Evolutionary conservation across 164 flowering plant species (phyloP).

Genomic region (Cinnamomum chago): DNA sequence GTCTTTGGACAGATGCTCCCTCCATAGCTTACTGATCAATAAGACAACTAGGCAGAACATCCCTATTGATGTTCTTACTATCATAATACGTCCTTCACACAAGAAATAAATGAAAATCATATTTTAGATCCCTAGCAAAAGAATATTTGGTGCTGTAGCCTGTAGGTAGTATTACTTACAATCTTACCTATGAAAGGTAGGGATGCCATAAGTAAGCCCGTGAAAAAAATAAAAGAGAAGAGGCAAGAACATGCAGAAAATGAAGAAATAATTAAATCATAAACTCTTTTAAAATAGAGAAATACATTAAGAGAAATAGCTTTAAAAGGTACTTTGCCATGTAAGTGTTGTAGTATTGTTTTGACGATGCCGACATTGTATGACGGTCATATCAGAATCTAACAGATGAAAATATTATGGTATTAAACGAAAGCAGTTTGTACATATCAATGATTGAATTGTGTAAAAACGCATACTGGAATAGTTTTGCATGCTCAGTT

Average conservation of each 20-base stretch:
- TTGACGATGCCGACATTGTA: neutral
- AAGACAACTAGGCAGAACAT: neutral
- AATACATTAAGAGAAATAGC: neutral
- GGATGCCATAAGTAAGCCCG: neutral
- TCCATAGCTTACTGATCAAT: neutral
- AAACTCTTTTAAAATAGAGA: neutral
- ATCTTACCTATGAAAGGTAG: conserved; percentile 2
- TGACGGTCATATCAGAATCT: neutral
- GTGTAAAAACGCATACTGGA: too few species aligned
- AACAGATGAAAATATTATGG: neutral
- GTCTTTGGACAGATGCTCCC: neutral
- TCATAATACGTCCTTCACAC: conserved; percentile 1
- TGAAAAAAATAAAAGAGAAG: neutral
- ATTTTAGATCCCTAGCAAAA: neutral
- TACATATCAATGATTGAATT: too few species aligned
- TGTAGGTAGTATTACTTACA: neutral
- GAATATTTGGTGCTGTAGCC: too few species aligned
- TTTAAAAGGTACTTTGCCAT: neutral
- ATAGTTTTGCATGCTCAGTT: too few species aligned
- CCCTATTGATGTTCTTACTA: conserved; percentile 7
- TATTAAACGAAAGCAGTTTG: too few species aligned
- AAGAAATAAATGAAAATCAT: neutral
- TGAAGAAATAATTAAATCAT: neutral
- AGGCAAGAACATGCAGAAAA: neutral
- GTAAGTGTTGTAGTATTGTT: neutral